These are phyloP conservation scores for Tricholoma sp. DNA, from an alignment of 768 basidiomycete species.

Conservation along the genomic window DNA sequence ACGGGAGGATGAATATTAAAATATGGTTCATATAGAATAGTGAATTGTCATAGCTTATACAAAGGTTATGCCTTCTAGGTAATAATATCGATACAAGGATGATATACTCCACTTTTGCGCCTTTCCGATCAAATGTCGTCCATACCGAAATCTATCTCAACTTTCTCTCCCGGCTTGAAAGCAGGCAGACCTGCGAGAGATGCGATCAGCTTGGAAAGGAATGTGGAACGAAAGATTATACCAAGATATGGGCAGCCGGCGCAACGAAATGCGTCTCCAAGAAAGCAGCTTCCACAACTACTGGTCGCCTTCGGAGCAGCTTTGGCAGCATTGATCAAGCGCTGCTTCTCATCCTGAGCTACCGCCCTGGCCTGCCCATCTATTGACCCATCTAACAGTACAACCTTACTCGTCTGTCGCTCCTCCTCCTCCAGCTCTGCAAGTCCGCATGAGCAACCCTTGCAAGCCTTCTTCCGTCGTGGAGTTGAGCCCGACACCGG, in stretches of 20 bases:
- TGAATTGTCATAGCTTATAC: not conserved
- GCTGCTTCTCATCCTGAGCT: slow-evolving; percentile 55
- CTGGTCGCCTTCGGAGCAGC: slow-evolving; percentile 86
- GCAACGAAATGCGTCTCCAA: slow-evolving; percentile 98
- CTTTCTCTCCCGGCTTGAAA: slow-evolving; percentile 98
- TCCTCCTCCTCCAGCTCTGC: slow-evolving; percentile 91
- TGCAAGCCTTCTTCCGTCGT: slow-evolving; percentile 90
- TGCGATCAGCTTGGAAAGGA: slow-evolving; percentile 4
- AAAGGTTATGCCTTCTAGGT: not conserved
- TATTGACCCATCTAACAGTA: slow-evolving; percentile 62
- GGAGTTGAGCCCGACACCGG: slow-evolving; percentile 48
- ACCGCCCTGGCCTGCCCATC: slow-evolving; percentile 56
- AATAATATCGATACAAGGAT: not conserved
- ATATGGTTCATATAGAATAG: no score
- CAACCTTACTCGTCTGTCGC: slow-evolving; percentile 49
- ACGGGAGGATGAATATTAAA: not conserved
- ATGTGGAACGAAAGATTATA: slow-evolving; percentile 37
- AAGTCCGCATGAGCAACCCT: slow-evolving; percentile 94
- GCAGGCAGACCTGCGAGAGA: slow-evolving; percentile 79
- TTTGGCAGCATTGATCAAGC: slow-evolving; percentile 58
- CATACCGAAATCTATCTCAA: slow-evolving; percentile 84
- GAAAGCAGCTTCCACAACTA: slow-evolving; percentile 95
- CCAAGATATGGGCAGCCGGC: slow-evolving; percentile 94
- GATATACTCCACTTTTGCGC: not conserved
- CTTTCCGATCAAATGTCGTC: slow-evolving; percentile 67